Evolutionary conservation across 495 filamentous ascomycete genomes (phyloP), one percentile per base, ranked within the genome.

Genomic region (Talaromyces stipitatus): DNA sequence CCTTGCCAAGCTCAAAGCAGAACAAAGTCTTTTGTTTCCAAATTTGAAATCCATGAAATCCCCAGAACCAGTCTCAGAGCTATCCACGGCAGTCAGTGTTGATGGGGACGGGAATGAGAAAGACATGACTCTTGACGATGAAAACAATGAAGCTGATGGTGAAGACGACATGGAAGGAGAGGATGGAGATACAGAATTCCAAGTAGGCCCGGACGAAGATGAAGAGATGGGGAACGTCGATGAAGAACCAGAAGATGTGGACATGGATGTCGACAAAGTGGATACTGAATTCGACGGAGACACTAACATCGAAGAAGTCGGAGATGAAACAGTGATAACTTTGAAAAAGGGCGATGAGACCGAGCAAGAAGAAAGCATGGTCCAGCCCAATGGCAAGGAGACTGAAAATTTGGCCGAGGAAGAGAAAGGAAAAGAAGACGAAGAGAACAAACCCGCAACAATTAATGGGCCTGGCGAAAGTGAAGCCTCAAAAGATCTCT

Each of bases 221-320:
- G 69, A 63, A 27, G 60, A 60, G 11, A 61, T 60, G 20, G 67
- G 66, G 52, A 67, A 53, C 16, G 61, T 58, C 50, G 68, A 26
- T 60, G 60, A 43, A 58, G 57, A 56, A 61, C 2, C 14, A 0
- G 50, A 29, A 32, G 66, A 68, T 22, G 63, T 48, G 9, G 62
- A 56, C 2, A 55, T 33, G 16, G 54, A 48, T 2, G 58, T 33
- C 4, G 60, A 58, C 11, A 45, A 61, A 27, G 43, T 41, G n/a
- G n/a, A n/a, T n/a, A n/a, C n/a, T n/a, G n/a, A 27, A 14, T 84
- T 85, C 57, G 81, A 78, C 32, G 85, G 83, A 0, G 85, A 86
- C 58, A 85, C 87, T 53, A 85, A 87, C 65, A 88, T 80, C 61
- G 86, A 87, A 57, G 72, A 86, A 4, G 87, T 82, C 46, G 86